Conservation (phyloP, 73 alveolate genomes). For the Stentor coeruleus region DNA sequence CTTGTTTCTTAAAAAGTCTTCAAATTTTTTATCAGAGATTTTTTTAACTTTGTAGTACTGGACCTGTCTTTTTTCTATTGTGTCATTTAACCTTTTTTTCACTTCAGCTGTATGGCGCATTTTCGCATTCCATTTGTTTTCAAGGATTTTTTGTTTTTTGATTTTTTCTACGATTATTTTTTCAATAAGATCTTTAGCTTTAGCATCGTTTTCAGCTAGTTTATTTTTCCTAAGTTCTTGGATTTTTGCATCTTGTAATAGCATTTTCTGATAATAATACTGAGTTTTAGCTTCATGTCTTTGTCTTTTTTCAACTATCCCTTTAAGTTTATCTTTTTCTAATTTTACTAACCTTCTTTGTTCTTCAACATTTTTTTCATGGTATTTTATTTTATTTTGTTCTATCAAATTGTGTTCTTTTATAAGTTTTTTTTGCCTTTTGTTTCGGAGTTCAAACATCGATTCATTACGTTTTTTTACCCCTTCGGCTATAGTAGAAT, state of each 20-base stretch:
- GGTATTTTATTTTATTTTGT: no score
- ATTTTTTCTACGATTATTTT: no score
- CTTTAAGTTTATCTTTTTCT: neutral
- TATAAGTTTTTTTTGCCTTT: neutral
- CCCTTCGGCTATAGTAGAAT: neutral
- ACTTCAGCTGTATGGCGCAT: neutral
- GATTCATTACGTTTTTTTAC: neutral
- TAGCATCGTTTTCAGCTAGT: neutral
- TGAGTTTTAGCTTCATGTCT: neutral
- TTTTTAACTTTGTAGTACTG: no score
- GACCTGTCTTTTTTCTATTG: neutral
- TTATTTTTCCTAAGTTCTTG: neutral
- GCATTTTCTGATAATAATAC: neutral
- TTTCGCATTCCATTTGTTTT: neutral
- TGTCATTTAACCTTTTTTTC: no score
- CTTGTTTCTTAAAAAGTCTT: neutral
- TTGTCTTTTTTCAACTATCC: neutral
- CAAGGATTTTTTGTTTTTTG: neutral
- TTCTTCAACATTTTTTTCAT: neutral
- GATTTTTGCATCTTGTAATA: neutral
- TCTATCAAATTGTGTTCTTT: neutral
- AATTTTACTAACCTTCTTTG: neutral
- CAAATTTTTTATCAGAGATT: neutral
- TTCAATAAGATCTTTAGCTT: neutral
- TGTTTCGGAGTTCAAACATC: neutral